These are phyloP conservation scores for Fusarium albidum DNA, from an alignment of 2,329 filamentous ascomycete species.

Conservation along the genomic window DNA sequence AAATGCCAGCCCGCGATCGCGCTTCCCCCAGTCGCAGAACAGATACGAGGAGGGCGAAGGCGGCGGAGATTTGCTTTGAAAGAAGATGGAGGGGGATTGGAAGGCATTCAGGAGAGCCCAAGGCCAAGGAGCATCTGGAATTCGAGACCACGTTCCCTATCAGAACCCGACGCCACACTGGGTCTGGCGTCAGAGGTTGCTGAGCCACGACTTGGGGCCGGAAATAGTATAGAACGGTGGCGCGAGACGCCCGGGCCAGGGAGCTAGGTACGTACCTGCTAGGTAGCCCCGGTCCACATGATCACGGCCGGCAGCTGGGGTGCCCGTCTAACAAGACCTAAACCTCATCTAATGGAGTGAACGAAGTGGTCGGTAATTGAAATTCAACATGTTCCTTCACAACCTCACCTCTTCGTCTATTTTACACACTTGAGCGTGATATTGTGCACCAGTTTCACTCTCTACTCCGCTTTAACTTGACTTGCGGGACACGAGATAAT, in stretches of 20 bases:
- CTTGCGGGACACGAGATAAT: constrained; percentile 2
- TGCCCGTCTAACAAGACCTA: neutral
- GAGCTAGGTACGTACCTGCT: neutral
- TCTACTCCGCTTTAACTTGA: neutral
- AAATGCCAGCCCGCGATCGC: constrained; percentile 24
- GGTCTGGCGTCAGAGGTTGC: constrained; percentile 4
- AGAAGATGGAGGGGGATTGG: constrained; percentile 18
- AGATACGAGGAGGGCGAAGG: constrained; percentile 23
- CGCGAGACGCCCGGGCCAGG: no score
- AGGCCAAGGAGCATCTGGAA: constrained; percentile 19
- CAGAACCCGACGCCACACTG: constrained; percentile 28
- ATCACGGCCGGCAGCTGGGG: no score
- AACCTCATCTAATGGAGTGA: no score
- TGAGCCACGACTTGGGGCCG: constrained; percentile 19
- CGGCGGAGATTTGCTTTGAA: constrained; percentile 12
- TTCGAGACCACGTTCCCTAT: constrained; percentile 35
- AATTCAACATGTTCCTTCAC: neutral
- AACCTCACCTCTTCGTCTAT: neutral
- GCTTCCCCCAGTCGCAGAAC: constrained; percentile 34
- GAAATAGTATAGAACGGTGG: neutral
- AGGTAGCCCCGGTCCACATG: no score
- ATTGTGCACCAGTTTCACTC: neutral
- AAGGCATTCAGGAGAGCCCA: constrained; percentile 28
- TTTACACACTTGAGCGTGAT: neutral
- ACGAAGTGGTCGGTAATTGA: no score